phyloP scores from a whole-genome alignment of 768 basidiomycete species.

The Russula vinacea region DNA sequence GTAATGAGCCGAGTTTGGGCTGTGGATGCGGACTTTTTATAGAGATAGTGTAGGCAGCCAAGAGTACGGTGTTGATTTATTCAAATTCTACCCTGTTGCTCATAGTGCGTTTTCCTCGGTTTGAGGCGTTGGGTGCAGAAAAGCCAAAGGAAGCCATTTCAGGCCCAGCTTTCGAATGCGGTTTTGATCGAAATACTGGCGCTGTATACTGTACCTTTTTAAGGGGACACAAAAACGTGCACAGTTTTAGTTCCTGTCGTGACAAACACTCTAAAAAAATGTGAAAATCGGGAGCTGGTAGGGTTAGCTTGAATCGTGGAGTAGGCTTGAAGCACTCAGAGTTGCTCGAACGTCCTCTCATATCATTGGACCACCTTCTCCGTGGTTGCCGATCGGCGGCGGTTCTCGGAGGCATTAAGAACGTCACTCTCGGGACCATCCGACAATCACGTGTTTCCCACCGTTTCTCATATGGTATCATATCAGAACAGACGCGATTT shows the following conservation, averaged over 20 bases:
- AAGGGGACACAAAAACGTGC: background rate
- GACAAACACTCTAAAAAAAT: background rate
- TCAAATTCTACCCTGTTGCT: background rate
- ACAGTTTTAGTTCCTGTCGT: background rate
- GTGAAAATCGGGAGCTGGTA: too few species aligned
- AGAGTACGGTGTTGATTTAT: background rate
- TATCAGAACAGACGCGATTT: background rate
- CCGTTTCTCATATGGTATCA: background rate
- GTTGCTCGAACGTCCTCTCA: background rate
- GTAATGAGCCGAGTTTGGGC: background rate
- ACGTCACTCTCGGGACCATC: background rate
- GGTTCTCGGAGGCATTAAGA: background rate
- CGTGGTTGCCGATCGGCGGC: background rate
- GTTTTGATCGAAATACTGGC: too few species aligned
- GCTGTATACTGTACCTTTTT: background rate
- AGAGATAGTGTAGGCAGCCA: background rate
- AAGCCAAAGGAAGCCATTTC: background rate
- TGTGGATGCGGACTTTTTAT: background rate
- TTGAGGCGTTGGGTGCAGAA: background rate
- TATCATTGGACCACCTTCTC: background rate
- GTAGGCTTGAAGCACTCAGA: background rate
- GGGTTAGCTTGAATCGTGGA: background rate
- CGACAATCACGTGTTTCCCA: background rate
- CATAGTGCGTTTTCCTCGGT: background rate
- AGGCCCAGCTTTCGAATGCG: background rate